Evolutionary conservation across 805 yeast species (phyloP), one percentile per base, ranked within the genome.

Genomic region (Lipomyces sp.): DNA sequence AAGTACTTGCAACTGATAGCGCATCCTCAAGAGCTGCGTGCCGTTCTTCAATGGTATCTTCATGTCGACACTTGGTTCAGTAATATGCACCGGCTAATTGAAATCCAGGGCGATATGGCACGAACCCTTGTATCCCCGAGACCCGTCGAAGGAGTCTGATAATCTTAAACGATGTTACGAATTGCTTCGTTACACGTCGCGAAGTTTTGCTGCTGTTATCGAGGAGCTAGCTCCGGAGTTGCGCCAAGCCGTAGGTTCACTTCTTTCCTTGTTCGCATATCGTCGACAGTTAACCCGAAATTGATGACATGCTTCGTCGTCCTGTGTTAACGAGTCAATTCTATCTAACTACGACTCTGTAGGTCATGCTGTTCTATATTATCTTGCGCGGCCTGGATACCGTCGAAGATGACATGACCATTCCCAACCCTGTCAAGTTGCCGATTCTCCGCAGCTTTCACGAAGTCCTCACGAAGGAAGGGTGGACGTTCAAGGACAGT

Each of bases 131-230:
- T 85, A 83, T 75, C 86, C 89, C 2, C 76, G 84, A 24, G 82
- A 82, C 56, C 78, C 77, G 8, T 65, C 77, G 4, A 71, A 64
- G 4, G 85, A 80, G 62, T 64, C 84, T 0, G 78, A 79, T n/a
- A 78, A 83, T 18, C 79, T 89, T 71, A 78, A 76, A 66, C 80
- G 84, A 77, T 92, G 98, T 77, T 91, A 87, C 75, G 82, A 85
- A 66, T 80, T 92, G 66, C 81, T 95, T 66, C 79, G 80, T 39
- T 64, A 79, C 65, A 90, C 98, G 0, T 93, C 98, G 15, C 85
- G 99, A 70, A 92, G 98, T 2, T 95, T 95, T 77, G 92, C 89
- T n/a, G 91, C 96, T 0, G 99, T 95, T 30, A 94, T 94, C 74
- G 84, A 85, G 81, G 97, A 95, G 77, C 83, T 95, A 66, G 89